Evolutionary conservation across 345 rosid genomes (phyloP).

Genomic region (Boechera stricta): DNA sequence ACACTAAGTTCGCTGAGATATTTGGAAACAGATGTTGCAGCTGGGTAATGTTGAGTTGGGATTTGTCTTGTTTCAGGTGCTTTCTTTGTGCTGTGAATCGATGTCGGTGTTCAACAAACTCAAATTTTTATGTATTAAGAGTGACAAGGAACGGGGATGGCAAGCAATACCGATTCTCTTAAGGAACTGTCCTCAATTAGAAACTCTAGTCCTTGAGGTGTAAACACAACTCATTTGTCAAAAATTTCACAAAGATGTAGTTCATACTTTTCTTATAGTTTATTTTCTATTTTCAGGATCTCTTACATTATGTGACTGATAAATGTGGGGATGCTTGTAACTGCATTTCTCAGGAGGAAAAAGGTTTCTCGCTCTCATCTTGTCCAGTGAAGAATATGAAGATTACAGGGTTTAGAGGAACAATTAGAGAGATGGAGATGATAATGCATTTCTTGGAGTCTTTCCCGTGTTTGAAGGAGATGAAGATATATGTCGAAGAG

Average conservation of each 20-base stretch:
- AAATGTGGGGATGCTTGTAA: no score
- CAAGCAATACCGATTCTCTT: background rate
- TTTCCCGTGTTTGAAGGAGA: constrained; percentile 19
- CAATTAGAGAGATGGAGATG: constrained; percentile 2
- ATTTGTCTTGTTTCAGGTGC: constrained; percentile 6
- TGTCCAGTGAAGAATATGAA: constrained; percentile 7
- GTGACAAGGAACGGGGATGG: background rate
- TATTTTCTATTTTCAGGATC: no score
- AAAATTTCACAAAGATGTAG: background rate
- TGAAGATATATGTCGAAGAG: background rate
- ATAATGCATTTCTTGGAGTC: constrained; percentile 22
- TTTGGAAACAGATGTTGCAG: background rate
- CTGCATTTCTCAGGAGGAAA: no score
- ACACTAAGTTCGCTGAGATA: no score
- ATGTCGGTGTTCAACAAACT: constrained; percentile 15
- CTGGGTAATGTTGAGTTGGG: background rate
- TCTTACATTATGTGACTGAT: no score
- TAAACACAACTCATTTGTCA: constrained; percentile 6
- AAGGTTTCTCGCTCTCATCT: background rate
- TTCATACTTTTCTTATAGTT: background rate
- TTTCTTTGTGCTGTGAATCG: background rate
- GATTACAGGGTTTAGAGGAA: background rate
- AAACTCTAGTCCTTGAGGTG: constrained; percentile 20
- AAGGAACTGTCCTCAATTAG: background rate
- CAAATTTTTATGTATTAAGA: background rate